Evolutionary conservation across 345 rosid species (phyloP), one percentile per base, ranked within the genome.

Genomic region (Anacardium occidentale): DNA sequence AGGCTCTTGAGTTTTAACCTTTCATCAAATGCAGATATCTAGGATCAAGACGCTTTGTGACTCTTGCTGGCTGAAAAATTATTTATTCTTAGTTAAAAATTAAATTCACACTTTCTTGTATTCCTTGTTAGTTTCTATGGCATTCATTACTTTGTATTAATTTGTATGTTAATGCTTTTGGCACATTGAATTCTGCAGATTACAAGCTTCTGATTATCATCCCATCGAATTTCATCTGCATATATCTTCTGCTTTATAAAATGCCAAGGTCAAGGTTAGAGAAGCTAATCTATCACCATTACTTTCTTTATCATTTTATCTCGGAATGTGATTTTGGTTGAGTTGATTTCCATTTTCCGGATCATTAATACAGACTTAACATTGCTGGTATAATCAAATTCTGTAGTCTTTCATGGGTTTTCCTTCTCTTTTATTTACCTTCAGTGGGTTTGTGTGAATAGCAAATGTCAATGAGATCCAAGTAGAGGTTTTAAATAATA

Each of bases 251-350:
- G 42, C 54, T 29, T 60, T 24, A 59, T 44, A 76, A 83, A 62
- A 92, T 92, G 98, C 94, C 91, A 25, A 85, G 91, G 84, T 87
- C 93, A 78, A 92, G 97, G 98, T 94, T 63, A 79, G 80, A 9
- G 40, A 67, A 51, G 40, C 37, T n/a, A 55, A 62, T 73, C 53
- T 37, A 26, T 61, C n/a, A n/a, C n/a, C 2, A 20, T 2, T 18
- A 0, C 18, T 17, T 32, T 12, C n/a, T n/a, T n/a, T n/a, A n/a
- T n/a, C n/a, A n/a, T n/a, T n/a, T n/a, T n/a, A n/a, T n/a, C n/a
- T n/a, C n/a, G n/a, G n/a, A n/a, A n/a, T n/a, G n/a, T n/a, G n/a
- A n/a, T n/a, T n/a, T n/a, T n/a, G n/a, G n/a, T 57, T 25, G 29
- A 14, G 8, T 25, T 26, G 2, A 48, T 22, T 17, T 68, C 24